Evolutionary conservation across 176 grass and related monocot genomes (phyloP), one percentile per base, ranked within the genome.

Genomic region (Carex cristatella): DNA sequence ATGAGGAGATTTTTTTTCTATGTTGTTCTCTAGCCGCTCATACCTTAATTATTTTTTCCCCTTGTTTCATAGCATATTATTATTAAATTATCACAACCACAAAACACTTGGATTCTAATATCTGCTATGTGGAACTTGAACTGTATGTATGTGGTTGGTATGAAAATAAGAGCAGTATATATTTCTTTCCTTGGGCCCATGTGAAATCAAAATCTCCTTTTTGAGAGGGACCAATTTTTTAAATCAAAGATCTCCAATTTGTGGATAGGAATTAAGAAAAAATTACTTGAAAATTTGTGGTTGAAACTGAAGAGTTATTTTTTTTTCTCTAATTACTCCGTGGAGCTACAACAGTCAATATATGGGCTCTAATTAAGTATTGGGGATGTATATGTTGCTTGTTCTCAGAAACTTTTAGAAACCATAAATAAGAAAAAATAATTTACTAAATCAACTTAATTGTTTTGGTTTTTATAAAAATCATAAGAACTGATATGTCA

Each of bases 31-130:
- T 68, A n/a, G 80, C 80, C 80, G 2, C 46, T 67, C 61, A 83
- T 53, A 65, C 0, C 38, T 68, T 51, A n/a, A 49, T 51, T 65
- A 15, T 81, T 83, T 55, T 48, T 67, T 82, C 0, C n/a, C 35
- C 4, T 65, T 80, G 14, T 18, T 37, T 28, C 18, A 4, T n/a
- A 62, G 10, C n/a, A 49, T 61, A 54, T 54, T 57, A 28, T 55
- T 77, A 4, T 27, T 32, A 7, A 64, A 81, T 65, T 66, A 66
- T 83, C 61, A 83, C 61, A 83, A 67, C 81, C 81, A 83, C 81
- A 66, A 83, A 66, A 66, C 23, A 54, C 18, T 38, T 82, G 37
- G 81, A 83, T 83, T 69, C 81, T 35, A 23, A 81, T 81, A 63
- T 81, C 54, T 62, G 13, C 38, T 66, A 27, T 82, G 23, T 82